Conservation (phyloP, 2,329 filamentous ascomycete species). For the Diaporthe citrichinensis region DNA sequence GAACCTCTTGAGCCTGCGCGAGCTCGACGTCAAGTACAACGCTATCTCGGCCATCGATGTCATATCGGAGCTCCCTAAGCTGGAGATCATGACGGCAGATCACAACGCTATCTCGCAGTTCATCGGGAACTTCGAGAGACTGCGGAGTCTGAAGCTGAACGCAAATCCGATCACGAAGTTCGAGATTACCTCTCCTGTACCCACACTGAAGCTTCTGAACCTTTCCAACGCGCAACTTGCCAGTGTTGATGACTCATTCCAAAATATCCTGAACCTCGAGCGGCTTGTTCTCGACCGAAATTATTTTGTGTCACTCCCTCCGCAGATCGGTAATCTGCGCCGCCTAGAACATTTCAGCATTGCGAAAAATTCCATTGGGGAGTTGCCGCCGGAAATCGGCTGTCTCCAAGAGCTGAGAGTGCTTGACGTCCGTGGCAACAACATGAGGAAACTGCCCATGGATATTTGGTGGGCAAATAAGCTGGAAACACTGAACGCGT, state of each 20-base stretch:
- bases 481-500: constrained; percentile 92
- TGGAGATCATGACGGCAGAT: constrained; percentile 90
- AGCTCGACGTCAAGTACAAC: constrained; percentile 96
- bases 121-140: constrained; percentile 86
- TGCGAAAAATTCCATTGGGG: constrained; percentile 88
- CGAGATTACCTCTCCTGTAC: constrained; percentile 81
- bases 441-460: constrained; percentile 87
- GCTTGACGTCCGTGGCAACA: constrained; percentile 93
- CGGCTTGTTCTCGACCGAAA: constrained; percentile 94
- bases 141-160: constrained; percentile 89
- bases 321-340: constrained; percentile 85
- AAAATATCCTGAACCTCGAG: constrained; percentile 87
- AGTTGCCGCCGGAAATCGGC: constrained; percentile 89
- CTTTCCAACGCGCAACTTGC: constrained; percentile 92
- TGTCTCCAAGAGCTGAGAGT: constrained; percentile 87
- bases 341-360: constrained; percentile 94
- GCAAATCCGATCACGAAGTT: constrained; percentile 97
- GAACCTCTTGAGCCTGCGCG: constrained; percentile 82
- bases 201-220: constrained; percentile 88
- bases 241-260: constrained; percentile 89
- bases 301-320: constrained; percentile 91
- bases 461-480: constrained; percentile 97
- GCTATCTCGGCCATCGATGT: constrained; percentile 89
- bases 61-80: constrained; percentile 84
- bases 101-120: constrained; percentile 95